Base-by-base conservation (phyloP, 257 asterid species). In the Catharanthus roseus region DNA sequence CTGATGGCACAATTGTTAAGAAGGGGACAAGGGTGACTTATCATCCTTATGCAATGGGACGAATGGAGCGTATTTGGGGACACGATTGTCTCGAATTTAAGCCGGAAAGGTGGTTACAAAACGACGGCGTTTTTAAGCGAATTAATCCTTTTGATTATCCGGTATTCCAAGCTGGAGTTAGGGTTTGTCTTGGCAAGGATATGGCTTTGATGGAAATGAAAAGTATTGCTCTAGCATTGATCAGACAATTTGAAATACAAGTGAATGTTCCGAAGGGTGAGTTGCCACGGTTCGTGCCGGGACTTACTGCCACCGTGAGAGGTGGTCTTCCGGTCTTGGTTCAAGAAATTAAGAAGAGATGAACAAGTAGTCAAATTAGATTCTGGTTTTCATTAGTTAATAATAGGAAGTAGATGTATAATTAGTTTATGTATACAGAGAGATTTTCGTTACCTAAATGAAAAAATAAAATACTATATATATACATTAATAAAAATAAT, bases 1-100 rank as follows among this genome's bases (percentile, higher is more conserved):
- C 95, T 0, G 97, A 91, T 60, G 96, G 92, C 0, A 86, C 89
- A 12, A 67, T 77, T 51, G 85, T 78, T 2, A 69, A 55, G 65
- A 84, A 78, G 28, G 86, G 87, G 0, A 82, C 86, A 1, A 73
- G 87, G 80, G 85, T 86, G 19, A 84, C 84, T 0, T 84, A 76
- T 55, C 87, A 84, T 65, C 85, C 89, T 11, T 86, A 84, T 18
- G 91, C 91, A 28, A 86, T 86, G 91, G 91, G 89, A 50, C 56
- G 86, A 57, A 81, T 80, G 87, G 74, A 75, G 31, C 67, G 56
- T 18, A 73, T 84, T 10, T 86, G 91, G 89, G 89, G 91, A 18
- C 47, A 39, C 9, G 85, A 86, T 73, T 78, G 76, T 31, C 74
- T 50, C 1, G 87, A 84, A 56, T 86, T 84, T 67, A 78, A 79